Percentiles rank a stretch among this genome's conserved stretches.
Conservation (phyloP, 192 early-diverging fungal genomes). For the Mortierella alpina region DNA sequence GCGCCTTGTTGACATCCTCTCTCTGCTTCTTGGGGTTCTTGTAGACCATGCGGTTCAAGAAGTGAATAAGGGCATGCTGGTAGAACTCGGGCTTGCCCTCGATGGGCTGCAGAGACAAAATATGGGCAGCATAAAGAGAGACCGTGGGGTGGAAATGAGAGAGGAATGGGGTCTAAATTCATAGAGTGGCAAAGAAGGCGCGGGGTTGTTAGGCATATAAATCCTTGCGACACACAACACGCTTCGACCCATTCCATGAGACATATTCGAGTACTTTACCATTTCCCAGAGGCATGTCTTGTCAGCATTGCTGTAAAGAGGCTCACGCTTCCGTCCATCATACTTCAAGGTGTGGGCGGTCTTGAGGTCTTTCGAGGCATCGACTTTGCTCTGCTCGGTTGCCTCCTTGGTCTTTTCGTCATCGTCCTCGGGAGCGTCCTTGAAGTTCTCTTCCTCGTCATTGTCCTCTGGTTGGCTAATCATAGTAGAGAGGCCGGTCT, state of each 20-base stretch:
- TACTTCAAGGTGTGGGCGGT: constrained; percentile 59
- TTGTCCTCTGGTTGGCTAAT: constrained; percentile 77
- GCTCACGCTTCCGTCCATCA: constrained; percentile 89
- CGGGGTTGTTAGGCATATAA: neutral
- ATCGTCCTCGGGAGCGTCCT: constrained; percentile 68
- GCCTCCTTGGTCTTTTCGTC: neutral
- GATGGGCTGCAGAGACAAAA: constrained; percentile 79
- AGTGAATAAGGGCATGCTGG: constrained; percentile 90
- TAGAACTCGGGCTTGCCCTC: constrained; percentile 80
- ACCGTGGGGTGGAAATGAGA: constrained; percentile 95
- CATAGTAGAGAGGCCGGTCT: constrained; percentile 71
- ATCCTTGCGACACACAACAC: neutral
- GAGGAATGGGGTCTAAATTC: constrained; percentile 67
- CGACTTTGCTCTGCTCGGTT: constrained; percentile 13
- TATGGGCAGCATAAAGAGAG: constrained; percentile 78
- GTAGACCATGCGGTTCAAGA: constrained; percentile 95
- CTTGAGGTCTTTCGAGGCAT: neutral
- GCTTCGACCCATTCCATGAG: neutral
- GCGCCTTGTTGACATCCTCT: constrained; percentile 58
- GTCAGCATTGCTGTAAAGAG: constrained; percentile 84
- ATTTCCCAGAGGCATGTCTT: constrained; percentile 93
- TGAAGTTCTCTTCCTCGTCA: constrained; percentile 74
- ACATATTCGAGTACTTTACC: constrained; percentile 50
- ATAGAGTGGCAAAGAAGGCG: constrained; percentile 4
- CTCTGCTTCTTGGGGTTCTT: constrained; percentile 88